A percentile compares a stretch with the other conserved stretches of the same genome.
These are phyloP conservation scores for Yamadazyma sp. DNA, from an alignment of 1,139 yeast genomes.

Conservation along the genomic window DNA sequence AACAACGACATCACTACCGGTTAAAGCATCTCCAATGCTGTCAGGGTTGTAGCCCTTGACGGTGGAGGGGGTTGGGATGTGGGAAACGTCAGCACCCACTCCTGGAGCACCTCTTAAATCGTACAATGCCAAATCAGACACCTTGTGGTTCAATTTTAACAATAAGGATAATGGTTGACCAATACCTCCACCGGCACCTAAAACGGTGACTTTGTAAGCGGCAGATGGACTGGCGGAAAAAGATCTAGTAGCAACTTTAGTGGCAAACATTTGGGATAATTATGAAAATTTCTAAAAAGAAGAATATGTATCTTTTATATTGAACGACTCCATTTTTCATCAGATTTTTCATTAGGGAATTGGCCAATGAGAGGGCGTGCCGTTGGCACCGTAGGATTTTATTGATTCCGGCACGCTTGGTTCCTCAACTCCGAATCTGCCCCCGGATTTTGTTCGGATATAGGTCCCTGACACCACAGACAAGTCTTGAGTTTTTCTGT, in stretches of 20 bases:
- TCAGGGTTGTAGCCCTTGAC: slow-evolving; percentile 73
- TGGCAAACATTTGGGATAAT: slow-evolving; percentile 32
- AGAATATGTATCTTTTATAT: slow-evolving; percentile 12
- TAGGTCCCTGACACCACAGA: not conserved
- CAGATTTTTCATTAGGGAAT: slow-evolving; percentile 1
- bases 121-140: slow-evolving; percentile 70
- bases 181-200: slow-evolving; percentile 87
- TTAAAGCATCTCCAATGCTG: slow-evolving; percentile 58
- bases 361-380: slow-evolving; percentile 1
- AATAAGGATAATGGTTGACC: slow-evolving; percentile 92
- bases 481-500: too few relatives aligned
- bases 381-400: not conserved
- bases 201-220: slow-evolving; percentile 72
- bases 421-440: not conserved
- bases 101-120: slow-evolving; percentile 92
- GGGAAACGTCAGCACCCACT: slow-evolving; percentile 89
- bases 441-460: not conserved
- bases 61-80: slow-evolving; percentile 77
- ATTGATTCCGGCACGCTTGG: not conserved
- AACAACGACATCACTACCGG: slow-evolving; percentile 73
- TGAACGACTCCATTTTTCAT: not conserved
- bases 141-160: slow-evolving; percentile 64
- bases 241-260: slow-evolving; percentile 59
- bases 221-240: slow-evolving; percentile 62
- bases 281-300: slow-evolving; percentile 1